Evolutionary conservation across 2,329 filamentous ascomycete species (phyloP), one percentile per base, ranked within the genome.

Genomic region (Fusarium continuum): DNA sequence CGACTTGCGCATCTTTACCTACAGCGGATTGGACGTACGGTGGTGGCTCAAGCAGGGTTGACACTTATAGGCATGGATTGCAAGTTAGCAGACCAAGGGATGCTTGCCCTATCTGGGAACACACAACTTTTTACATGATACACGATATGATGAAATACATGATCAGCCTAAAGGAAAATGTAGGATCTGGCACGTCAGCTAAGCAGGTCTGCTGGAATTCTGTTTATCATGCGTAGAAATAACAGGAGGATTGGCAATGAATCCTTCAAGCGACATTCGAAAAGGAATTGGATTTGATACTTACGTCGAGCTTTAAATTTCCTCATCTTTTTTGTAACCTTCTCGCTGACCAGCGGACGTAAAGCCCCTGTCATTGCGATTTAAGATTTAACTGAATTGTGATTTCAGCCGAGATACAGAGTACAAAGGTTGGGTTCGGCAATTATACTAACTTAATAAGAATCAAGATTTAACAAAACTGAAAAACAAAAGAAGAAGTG

Each of bases 21-120:
- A 23, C 20, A 29, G 46, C 29, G 23, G 25, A 34, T 45, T n/a
- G 26, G 28, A 49, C 36, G 20, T 46, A 31, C 20, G 41, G 23
- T 23, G 26, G 32, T 56, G 48, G 48, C 55, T 45, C 32, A 41
- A 36, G 20, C 47, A 63, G 47, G 48, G 48, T 61, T 60, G 44
- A 35, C 22, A 34, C 32, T 35, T 25, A 39, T 19, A 39, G n/a
- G 8, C 55, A 38, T 58, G 44, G 25, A 31, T 58, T 58, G 5
- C 25, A 39, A 8, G 25, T 26, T 13, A 8, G 22, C 22, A 50
- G 19, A 28, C 45, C 55, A 51, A 41, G 61, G 50, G 60, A 64
- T 32, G 46, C 25, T 16, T 31, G 31, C 61, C 55, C 61, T 64
- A 65, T 17, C 16, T 16, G 17, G 8, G 13, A 16, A 26, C 55